Base-by-base conservation (phyloP, 371 early-diverging fungal species). In the Cokeromyces recurvatus region DNA sequence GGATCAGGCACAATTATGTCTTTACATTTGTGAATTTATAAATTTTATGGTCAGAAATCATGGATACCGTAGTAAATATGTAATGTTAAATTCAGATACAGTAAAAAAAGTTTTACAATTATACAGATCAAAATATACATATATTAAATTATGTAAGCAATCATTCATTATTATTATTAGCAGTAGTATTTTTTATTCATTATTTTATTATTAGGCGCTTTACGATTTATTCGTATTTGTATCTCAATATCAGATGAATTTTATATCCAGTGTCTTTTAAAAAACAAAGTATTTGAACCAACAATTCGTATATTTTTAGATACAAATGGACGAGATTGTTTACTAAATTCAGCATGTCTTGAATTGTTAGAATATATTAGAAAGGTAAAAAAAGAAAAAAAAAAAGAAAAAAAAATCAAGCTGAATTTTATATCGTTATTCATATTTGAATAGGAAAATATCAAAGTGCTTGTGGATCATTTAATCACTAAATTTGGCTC, bases 311-410 rank as follows among this genome's bases (percentile, higher is more conserved):
- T 81, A n/a, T 68, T 89, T 20, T 40, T 79, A 37, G 76, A 78
- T 16, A 85, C 86, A 2, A 68, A 82, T 29, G 79, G 81, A 39
- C 70, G 73, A 31, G 79, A 91, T 57, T 94, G 93, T 49, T 56
- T 93, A 38, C 43, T 92, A 34, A 90, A 91, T 55, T 93, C 95
- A 1, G 90, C 94, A 0, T 92, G 88, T 50, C 70, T 92, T 34
- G 93, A 93, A 48, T 59, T 95, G 25, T 79, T 95, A 44, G 89
- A 87, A 19, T 86, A 74, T 57, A 82, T 94, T 43, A 73, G 82
- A 44, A 82, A 68, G 59, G 86, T 86, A 71, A 41, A 16, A 41
- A 14, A 32, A 29, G 22, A 7, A 9, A 43, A 15, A 27, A 32
- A n/a, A 55, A 58, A 41, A 14, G 29, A 29, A 29, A 7, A 9